These are phyloP conservation scores for Penicillium sp. DNA, from an alignment of 2,329 filamentous ascomycete species.

Conservation along the genomic window DNA sequence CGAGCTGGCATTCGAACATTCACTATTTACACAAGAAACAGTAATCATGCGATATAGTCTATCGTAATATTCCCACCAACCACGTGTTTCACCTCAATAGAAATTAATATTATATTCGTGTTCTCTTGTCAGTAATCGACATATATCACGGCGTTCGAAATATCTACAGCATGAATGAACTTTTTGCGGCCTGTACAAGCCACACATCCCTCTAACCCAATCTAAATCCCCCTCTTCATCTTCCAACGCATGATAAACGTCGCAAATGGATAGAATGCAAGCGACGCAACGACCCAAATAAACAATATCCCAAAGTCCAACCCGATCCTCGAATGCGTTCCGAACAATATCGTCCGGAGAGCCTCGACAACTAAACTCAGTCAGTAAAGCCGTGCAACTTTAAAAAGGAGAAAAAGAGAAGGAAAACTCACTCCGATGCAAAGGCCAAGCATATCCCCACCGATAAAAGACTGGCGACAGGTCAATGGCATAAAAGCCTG, in stretches of 20 bases:
- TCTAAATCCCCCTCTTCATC: conserved; percentile 23
- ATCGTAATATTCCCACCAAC: no score
- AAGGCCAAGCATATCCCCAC: conserved; percentile 64
- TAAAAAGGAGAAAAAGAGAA: not conserved
- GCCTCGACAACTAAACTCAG: conserved; percentile 53
- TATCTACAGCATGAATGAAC: not conserved
- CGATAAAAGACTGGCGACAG: conserved; percentile 58
- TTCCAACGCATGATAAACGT: conserved; percentile 34
- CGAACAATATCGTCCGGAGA: conserved; percentile 60
- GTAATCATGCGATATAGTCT: not conserved
- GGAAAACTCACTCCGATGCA: conserved; percentile 53
- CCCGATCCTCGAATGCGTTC: conserved; percentile 56
- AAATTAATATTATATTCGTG: no score
- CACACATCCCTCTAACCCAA: not conserved
- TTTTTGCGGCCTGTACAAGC: not conserved
- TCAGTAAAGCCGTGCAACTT: conserved; percentile 6
- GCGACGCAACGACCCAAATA: conserved; percentile 48
- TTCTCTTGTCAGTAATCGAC: no score
- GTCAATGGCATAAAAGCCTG: conserved; percentile 59
- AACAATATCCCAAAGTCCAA: conserved; percentile 62
- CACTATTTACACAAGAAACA: not conserved
- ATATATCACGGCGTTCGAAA: not conserved
- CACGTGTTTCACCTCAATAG: no score
- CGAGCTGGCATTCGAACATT: not conserved
- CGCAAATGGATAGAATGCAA: conserved; percentile 29